These are phyloP conservation scores for Saksenaea vasiformis DNA, from an alignment of 371 early-diverging fungal genomes.

Conservation along the genomic window DNA sequence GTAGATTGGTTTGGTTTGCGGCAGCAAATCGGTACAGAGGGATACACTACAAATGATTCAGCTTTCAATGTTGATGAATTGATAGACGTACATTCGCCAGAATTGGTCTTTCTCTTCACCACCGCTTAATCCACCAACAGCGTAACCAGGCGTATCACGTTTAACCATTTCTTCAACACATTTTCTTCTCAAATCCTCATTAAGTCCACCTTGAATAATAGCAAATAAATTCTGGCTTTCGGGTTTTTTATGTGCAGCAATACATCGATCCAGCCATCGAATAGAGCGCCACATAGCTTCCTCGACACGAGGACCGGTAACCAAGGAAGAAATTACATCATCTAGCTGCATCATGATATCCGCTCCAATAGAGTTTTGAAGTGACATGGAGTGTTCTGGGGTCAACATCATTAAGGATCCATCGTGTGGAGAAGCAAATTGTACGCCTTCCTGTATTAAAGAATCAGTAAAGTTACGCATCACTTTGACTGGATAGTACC, in stretches of 20 bases:
- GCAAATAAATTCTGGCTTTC: constrained; percentile 91
- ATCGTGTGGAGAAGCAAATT: constrained; percentile 87
- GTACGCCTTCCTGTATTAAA: constrained; percentile 74
- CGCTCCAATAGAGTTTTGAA: constrained; percentile 95
- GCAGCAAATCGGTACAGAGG: constrained; percentile 83
- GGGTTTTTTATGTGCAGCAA: constrained; percentile 75
- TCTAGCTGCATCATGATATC: constrained; percentile 98
- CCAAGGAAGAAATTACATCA: constrained; percentile 92
- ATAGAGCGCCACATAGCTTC: constrained; percentile 94
- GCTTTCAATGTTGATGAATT: background rate
- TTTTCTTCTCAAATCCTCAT: constrained; percentile 71
- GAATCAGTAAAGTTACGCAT: background rate
- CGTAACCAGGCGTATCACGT: constrained; percentile 89
- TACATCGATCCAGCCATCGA: constrained; percentile 95
- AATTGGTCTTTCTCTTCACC: constrained; percentile 95
- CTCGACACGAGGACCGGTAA: constrained; percentile 82
- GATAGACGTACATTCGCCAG: constrained; percentile 70
- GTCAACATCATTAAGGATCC: constrained; percentile 85
- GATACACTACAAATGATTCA: constrained; percentile 54
- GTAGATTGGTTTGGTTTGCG: constrained; percentile 88
- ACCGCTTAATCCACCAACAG: constrained; percentile 95
- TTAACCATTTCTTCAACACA: constrained; percentile 89
- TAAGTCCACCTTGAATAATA: constrained; percentile 94
- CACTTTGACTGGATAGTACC: constrained; percentile 12
- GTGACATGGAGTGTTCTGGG: constrained; percentile 92